phyloP scores from a whole-genome alignment of 2,329 filamentous ascomycete genomes.

The Cladophialophora bantiana region DNA sequence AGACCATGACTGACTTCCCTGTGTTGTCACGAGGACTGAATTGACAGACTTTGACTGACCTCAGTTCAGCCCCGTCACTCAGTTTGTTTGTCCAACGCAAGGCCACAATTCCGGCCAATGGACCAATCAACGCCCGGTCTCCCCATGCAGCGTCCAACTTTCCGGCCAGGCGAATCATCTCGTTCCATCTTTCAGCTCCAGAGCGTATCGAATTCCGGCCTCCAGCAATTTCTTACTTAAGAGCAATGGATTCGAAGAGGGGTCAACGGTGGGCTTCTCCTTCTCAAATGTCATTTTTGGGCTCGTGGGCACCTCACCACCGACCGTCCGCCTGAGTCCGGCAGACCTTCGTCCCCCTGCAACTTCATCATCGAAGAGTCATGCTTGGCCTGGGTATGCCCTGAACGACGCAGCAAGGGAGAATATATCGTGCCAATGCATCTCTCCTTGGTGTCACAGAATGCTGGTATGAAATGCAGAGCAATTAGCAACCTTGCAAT shows the following conservation, averaged over 20 bases:
- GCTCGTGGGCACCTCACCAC: neutral
- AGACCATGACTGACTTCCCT: neutral
- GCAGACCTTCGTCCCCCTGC: neutral
- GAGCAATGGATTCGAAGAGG: slow-evolving; percentile 26
- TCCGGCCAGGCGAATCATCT: slow-evolving; percentile 34
- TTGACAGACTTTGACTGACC: no score
- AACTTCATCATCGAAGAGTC: neutral
- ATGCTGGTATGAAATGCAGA: neutral
- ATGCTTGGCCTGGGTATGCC: neutral
- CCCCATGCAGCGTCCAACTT: slow-evolving; percentile 14
- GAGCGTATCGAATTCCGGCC: slow-evolving; percentile 34
- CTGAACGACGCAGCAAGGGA: neutral
- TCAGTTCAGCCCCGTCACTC: neutral
- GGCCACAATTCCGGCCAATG: neutral
- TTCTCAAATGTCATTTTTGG: slow-evolving; percentile 7
- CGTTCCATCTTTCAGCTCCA: neutral
- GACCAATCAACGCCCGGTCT: slow-evolving; percentile 13
- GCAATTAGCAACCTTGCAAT: neutral
- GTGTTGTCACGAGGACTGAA: slow-evolving; percentile 1
- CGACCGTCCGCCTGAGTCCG: neutral
- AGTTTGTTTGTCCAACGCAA: neutral
- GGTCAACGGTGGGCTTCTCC: slow-evolving; percentile 38
- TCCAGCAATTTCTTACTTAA: slow-evolving; percentile 34
- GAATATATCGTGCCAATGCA: neutral
- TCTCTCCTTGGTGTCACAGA: neutral